Evolutionary conservation across 352 stramenopile genomes (phyloP), one percentile per base, ranked within the genome.

Genomic region (Aphanomyces astaci): DNA sequence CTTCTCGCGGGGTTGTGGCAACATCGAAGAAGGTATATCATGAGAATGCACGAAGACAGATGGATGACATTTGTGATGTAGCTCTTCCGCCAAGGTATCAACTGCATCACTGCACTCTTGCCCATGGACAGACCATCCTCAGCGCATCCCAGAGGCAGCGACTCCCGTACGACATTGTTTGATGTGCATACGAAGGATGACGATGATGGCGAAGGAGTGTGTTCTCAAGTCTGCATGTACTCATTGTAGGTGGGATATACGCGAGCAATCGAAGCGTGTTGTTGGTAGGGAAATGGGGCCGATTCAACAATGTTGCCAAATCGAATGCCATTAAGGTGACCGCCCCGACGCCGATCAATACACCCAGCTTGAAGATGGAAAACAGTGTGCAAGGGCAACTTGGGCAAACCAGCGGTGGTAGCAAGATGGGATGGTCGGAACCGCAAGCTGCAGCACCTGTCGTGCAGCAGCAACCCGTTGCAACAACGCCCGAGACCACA

Each of bases 291-390:
- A 68, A 53, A 24, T 25, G 49, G 4, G 62, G 62, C 4, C 62
- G 62, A 59, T 59, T 59, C 13, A 65, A 52, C 32, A 65, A 65
- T 36, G 28, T n/a, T 13, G 30, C 56, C 36, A 68, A 68, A 27
- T 56, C 43, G 27, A 57, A 68, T 27, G 62, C 62, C 9, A 30
- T 32, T 24, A 68, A 68, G 43, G 72, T 75, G n/a, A 64, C 76
- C 0, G 71, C 79, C 28, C 83, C 83, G 22, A 75, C 81, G n/a
- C 83, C 85, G 1, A 80, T 92, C 68, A 93, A 93, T 73, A 90
- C 85, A 28, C 80, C 80, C 15, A 93, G 83, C 71, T 66, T 90
- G 19, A 84, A 84, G 55, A 79, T 78, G 46, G 81, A 92, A 56
- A 78, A 78, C 63, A 22, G 51, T 30, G 4, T 10, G 13, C 74